Evolutionary conservation across 768 basidiomycete genomes (phyloP), one percentile per base, ranked within the genome.

Genomic region (Ramaria sp.): DNA sequence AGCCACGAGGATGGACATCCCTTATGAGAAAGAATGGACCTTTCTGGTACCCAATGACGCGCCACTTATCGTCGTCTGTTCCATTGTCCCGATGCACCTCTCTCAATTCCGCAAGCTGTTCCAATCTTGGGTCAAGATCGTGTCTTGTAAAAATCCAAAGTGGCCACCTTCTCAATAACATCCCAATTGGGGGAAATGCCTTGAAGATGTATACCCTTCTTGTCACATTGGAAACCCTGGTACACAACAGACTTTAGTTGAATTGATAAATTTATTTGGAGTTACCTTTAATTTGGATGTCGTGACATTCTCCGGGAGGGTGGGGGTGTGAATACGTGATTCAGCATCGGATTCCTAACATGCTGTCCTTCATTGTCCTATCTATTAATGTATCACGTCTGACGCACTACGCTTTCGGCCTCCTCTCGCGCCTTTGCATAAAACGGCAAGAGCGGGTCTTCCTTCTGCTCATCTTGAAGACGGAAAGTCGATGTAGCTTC

Each of bases 201-300:
- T 13, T 59, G 62, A 57, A 64, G 47, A 46, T 64, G 67, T 1
- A 58, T 63, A 27, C 72, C 71, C 61, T 76, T 78, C 15, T 69
- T 69, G 60, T 90, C 86, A 64, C 84, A 86, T 13, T 79, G 70
- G 69, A 80, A 90, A n/a, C 80, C 80, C 84, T 88, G 52, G 5
- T 19, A 27, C 9, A 52, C 17, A 20, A 33, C 9, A 30, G 30
- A 31, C 15, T 54, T 24, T 7, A 7, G 33, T 38, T n/a, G 17
- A 13, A 7, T 33, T 19, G 34, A 30, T 0, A 43, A 2, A 2
- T 43, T 43, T 43, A n/a, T 43, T 9, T n/a, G 9, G 20, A 24
- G 13, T 3, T 53, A 59, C 58, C 58, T 59, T 59, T 15, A 59
- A n/a, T 20, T 31, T 37, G 41, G 53, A 54, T 3, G 19, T 19